Base-by-base conservation (phyloP, 148 eudicot genomes). In the Hydrangea macrophylla region DNA sequence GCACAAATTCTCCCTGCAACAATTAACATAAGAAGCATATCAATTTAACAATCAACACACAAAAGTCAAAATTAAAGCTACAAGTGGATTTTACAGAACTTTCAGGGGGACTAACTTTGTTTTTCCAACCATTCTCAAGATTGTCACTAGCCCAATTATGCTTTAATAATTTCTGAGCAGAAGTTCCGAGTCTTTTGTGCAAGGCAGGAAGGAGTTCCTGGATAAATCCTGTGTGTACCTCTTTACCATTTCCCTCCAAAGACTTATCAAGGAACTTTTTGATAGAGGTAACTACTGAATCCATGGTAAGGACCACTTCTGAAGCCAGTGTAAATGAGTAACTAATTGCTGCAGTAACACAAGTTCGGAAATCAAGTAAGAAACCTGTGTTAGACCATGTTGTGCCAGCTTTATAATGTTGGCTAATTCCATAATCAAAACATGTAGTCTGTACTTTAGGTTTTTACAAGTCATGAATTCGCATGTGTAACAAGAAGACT, bases 301-400 rank as follows among this genome's bases (percentile, higher is more conserved):
- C 70, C 48, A 85, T 63, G 50, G 85, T 69, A 58, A 78, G 70
- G 31, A 85, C 71, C 53, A 80, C 81, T 80, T 85, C 86, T 30
- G 83, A 80, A 73, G 90, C 90, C 67, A 85, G 71, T 23, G 55
- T 66, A 75, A 82, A 80, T 22, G 90, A 85, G 58, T 73, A 67
- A 44, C 74, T 61, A 63, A 68, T 56, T 64, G 76, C 90, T 85
- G 86, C 85, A 78, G 37, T 51, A 62, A 48, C 42, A 59, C 22
- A 62, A 58, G 26, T 30, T 35, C 33, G 57, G 22, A 65, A 59
- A 57, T 53, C 13, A 18, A 40, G 26, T 60, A 11, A 33, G 23
- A 60, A 15, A 13, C 22, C 22, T n/a, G n/a, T n/a, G n/a, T n/a
- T n/a, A n/a, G n/a, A n/a, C n/a, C n/a, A n/a, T n/a, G n/a, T n/a